These are phyloP conservation scores for Saccharum hybrid DNA, from an alignment of 202 grass and related monocot genomes.

Conservation along the genomic window DNA sequence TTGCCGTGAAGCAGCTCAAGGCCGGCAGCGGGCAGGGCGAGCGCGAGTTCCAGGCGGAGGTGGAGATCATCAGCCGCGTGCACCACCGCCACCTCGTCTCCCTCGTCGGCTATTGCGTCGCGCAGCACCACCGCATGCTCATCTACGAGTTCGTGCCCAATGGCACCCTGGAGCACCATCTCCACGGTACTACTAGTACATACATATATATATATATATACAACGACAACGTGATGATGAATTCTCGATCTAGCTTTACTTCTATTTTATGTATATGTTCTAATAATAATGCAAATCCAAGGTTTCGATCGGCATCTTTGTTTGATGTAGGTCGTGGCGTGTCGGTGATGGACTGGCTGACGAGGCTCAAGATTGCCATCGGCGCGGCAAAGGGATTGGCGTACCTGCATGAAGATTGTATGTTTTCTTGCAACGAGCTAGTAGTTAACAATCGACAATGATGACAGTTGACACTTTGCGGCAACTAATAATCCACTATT, in stretches of 20 bases:
- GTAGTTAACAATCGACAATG: not conserved
- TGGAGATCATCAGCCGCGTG: conserved; percentile 73
- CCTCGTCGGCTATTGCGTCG: conserved; percentile 65
- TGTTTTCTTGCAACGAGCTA: not conserved
- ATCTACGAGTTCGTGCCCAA: conserved; percentile 86
- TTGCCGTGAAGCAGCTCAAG: conserved; percentile 79
- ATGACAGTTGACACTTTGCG: not conserved
- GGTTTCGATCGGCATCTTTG: too few relatives aligned
- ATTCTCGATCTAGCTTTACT: too few relatives aligned
- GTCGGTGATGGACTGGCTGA: too few relatives aligned
- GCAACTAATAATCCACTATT: not conserved
- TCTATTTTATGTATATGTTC: too few relatives aligned
- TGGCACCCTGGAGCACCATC: conserved; percentile 67
- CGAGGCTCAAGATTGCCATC: too few relatives aligned
- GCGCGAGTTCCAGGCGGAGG: conserved; percentile 72
- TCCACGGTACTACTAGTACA: conserved; percentile 55
- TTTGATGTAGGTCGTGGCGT: too few relatives aligned
- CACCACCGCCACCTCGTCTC: conserved; percentile 69
- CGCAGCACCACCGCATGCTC: conserved; percentile 67
- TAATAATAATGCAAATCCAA: too few relatives aligned
- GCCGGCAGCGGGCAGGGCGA: conserved; percentile 63
- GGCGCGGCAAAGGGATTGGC: conserved; percentile 72
- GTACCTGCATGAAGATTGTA: conserved; percentile 93
- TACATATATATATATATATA: too few relatives aligned
- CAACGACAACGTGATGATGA: too few relatives aligned